Conservation (phyloP, 2,329 filamentous ascomycete species). For the Paraconiothyrium brasiliense region DNA sequence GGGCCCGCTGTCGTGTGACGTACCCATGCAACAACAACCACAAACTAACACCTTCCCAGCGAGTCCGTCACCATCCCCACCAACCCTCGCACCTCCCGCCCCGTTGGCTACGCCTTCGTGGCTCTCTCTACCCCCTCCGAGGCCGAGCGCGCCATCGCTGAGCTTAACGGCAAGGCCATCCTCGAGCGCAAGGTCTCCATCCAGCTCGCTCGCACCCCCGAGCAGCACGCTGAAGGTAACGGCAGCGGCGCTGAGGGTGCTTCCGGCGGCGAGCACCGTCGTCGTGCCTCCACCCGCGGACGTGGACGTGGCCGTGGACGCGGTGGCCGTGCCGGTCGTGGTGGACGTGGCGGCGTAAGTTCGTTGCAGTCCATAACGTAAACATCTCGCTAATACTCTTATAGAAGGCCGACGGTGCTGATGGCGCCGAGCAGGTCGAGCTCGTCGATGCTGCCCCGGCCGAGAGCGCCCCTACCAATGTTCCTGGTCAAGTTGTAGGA, state of each 20-base stretch:
- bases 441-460: constrained; percentile 58
- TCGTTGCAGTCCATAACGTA: constrained; percentile 30
- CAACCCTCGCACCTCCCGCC: constrained; percentile 98
- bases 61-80: constrained; percentile 99
- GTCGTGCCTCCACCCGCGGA: constrained; percentile 65
- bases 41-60: constrained; percentile 61
- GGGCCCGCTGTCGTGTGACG: constrained; percentile 20
- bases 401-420: constrained; percentile 54
- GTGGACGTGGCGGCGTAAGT: constrained; percentile 74
- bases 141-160: constrained; percentile 92
- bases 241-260: constrained; percentile 77
- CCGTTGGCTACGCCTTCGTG: constrained; percentile 98
- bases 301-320: constrained; percentile 68
- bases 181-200: constrained; percentile 99
- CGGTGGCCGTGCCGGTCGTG: constrained; percentile 68
- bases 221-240: constrained; percentile 78
- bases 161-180: constrained; percentile 97
- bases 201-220: constrained; percentile 97
- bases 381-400: not conserved
- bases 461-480: constrained; percentile 57
- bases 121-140: constrained; percentile 94
- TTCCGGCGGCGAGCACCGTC: constrained; percentile 70
- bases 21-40: not conserved
- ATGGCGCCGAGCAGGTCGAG: constrained; percentile 53
- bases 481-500: constrained; percentile 61